These are phyloP conservation scores for Emergomyces pasteurianus DNA, from an alignment of 2,329 filamentous ascomycete genomes.

Conservation along the genomic window DNA sequence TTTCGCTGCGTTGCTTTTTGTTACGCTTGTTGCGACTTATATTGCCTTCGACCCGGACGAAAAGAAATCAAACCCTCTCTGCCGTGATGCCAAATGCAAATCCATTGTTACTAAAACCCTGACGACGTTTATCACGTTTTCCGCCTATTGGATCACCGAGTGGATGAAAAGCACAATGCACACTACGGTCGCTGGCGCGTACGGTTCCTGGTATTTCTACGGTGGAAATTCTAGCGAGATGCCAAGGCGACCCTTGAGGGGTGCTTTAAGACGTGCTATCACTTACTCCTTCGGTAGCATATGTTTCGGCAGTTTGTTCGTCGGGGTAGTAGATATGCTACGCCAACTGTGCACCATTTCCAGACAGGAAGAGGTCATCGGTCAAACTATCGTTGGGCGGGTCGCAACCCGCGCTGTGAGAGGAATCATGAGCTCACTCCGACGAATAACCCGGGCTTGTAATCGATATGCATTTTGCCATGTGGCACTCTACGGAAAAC, in stretches of 20 bases:
- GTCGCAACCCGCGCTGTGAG: slow-evolving; percentile 63
- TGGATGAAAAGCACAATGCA: slow-evolving; percentile 92
- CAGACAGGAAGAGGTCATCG: slow-evolving; percentile 48
- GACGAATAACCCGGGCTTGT: slow-evolving; percentile 80
- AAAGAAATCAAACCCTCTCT: slow-evolving; percentile 40
- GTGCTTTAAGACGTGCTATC: slow-evolving; percentile 67
- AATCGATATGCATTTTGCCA: slow-evolving; percentile 90
- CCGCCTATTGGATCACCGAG: slow-evolving; percentile 88
- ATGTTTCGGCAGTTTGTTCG: slow-evolving; percentile 69
- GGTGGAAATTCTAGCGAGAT: slow-evolving; percentile 49
- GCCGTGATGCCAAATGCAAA: slow-evolving; percentile 52
- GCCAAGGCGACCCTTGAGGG: slow-evolving; percentile 66
- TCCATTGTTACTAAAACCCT: slow-evolving; percentile 69
- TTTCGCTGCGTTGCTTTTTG: slow-evolving; percentile 72
- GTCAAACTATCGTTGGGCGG: slow-evolving; percentile 56
- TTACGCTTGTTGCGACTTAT: slow-evolving; percentile 79
- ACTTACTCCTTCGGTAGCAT: slow-evolving; percentile 93
- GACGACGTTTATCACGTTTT: slow-evolving; percentile 77
- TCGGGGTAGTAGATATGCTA: slow-evolving; percentile 77
- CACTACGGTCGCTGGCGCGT: slow-evolving; percentile 74
- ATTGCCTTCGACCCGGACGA: slow-evolving; percentile 60
- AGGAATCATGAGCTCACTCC: slow-evolving; percentile 63
- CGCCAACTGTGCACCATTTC: slow-evolving; percentile 74
- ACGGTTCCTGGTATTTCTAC: slow-evolving; percentile 88
- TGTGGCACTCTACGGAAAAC: slow-evolving; percentile 83